Conservation (phyloP, 345 rosid species). For the Gossypium thurberi region DNA sequence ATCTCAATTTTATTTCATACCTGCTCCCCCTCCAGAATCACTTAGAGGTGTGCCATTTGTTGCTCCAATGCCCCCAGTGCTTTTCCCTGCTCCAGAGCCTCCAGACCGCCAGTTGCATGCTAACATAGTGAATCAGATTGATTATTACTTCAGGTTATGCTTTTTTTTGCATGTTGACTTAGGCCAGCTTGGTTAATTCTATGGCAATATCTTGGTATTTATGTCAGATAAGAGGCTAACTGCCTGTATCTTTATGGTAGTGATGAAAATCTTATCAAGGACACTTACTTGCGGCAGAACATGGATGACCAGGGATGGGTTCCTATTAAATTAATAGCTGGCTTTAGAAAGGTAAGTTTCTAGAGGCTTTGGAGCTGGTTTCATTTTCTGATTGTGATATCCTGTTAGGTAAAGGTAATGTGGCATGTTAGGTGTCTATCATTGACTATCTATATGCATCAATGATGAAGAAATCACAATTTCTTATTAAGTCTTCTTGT, state of each 20-base stretch:
- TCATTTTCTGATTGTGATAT: background rate
- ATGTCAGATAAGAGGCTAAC: slow-evolving; percentile 18
- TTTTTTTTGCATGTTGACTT: slow-evolving; percentile 5
- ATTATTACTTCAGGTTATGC: slow-evolving; percentile 78
- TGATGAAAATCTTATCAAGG: slow-evolving; percentile 67
- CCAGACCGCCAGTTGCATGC: slow-evolving; percentile 47
- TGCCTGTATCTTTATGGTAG: slow-evolving; percentile 43
- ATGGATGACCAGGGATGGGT: slow-evolving; percentile 97
- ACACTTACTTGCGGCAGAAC: slow-evolving; percentile 63
- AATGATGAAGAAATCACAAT: background rate
- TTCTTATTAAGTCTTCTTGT: background rate
- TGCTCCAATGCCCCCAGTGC: slow-evolving; percentile 33
- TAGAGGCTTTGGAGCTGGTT: background rate
- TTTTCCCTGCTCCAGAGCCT: slow-evolving; percentile 39
- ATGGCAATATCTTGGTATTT: background rate
- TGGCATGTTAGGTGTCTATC: background rate
- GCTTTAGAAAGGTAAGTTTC: slow-evolving; percentile 69
- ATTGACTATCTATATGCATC: background rate
- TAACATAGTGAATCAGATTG: slow-evolving; percentile 58
- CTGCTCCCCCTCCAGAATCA: slow-evolving; percentile 34
- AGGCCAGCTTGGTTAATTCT: background rate
- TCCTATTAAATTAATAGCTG: slow-evolving; percentile 56
- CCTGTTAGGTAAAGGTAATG: background rate
- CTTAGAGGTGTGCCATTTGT: slow-evolving; percentile 42
- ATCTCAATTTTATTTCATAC: slow-evolving; percentile 43